Base-by-base conservation (phyloP, 2,329 filamentous ascomycete species). In the Alternaria gansuensis region DNA sequence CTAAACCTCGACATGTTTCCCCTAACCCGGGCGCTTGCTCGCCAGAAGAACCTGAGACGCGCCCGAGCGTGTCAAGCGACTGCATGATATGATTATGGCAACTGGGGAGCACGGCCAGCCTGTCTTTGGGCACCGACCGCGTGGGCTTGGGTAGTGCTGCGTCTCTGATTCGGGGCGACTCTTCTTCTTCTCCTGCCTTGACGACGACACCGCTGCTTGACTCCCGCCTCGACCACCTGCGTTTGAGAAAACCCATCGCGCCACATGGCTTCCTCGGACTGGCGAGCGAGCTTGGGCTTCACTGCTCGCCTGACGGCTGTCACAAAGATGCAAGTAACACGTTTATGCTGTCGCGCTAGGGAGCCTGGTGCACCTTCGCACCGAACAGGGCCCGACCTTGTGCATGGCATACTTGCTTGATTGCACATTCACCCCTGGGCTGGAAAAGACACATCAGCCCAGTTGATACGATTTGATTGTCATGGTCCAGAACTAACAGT, bases 251-350 rank as follows among this genome's bases (percentile, higher is more conserved):
- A 13, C 5, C 37, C 37, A 24, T 9, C 45, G 44, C 36, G 48
- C 58, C 62, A 43, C 55, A 73, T 72, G 69, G 65, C 67, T 50
- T 48, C 66, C 43, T 53, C 65, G 48, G 74, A 78, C 64, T 83
- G 82, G 82, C 78, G 72, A 37, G 64, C 71, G 23, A 56, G 61
- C 39, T 57, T 83, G 63, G 78, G 69, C 56, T 83, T 84, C 69
- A 77, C 81, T 21, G 77, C 80, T 50, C 75, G 82, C 54, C 71
- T 84, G 59, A 62, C 72, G 31, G 72, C 72, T 34, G 80, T 79
- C 51, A 77, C 80, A 13, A 80, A 80, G 79, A 82, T 84, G 82
- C 78, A 82, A 76, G 80, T 81, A 72, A 54, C 57, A 59, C 62
- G 44, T 53, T 43, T 56, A 60, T 59, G 50, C 36, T 40, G n/a